phyloP scores from a whole-genome alignment of 495 filamentous ascomycete species.

The Lasiosphaeria hispida region DNA sequence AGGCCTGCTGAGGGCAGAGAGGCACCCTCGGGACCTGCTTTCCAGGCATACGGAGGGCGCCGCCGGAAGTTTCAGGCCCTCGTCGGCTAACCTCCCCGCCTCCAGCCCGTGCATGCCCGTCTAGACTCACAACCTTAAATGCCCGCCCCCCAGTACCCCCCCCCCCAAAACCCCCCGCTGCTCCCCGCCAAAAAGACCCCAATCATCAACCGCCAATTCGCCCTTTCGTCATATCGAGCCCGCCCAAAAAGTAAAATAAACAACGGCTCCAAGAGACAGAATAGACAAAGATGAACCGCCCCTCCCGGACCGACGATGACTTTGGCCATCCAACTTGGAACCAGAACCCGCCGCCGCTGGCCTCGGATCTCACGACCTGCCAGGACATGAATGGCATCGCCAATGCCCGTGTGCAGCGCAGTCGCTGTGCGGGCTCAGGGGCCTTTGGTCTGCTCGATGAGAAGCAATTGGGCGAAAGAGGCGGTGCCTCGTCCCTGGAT shows the following conservation, averaged over 20 bases:
- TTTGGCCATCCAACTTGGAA: slow-evolving; percentile 56
- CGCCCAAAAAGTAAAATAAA: neutral
- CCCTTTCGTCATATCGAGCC: slow-evolving; percentile 7
- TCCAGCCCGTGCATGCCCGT: too few species aligned
- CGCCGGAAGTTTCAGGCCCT: slow-evolving; percentile 9
- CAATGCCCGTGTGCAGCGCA: slow-evolving; percentile 29
- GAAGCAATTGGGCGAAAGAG: slow-evolving; percentile 9
- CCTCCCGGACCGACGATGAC: slow-evolving; percentile 60
- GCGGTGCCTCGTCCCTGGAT: neutral
- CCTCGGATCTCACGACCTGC: slow-evolving; percentile 58
- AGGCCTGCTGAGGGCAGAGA: neutral
- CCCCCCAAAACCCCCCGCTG: neutral
- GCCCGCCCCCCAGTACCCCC: too few species aligned
- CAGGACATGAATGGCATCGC: slow-evolving; percentile 62
- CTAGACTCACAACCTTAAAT: neutral
- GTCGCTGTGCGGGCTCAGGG: slow-evolving; percentile 7
- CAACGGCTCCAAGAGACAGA: neutral
- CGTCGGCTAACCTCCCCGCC: neutral
- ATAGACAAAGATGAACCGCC: slow-evolving; percentile 56
- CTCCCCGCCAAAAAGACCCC: neutral
- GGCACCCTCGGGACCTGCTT: neutral
- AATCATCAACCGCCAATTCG: neutral
- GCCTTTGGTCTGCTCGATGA: slow-evolving; percentile 14
- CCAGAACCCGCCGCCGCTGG: slow-evolving; percentile 56
- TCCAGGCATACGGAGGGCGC: neutral